phyloP scores from a whole-genome alignment of 345 rosid species.

The Capsella bursapastoris region DNA sequence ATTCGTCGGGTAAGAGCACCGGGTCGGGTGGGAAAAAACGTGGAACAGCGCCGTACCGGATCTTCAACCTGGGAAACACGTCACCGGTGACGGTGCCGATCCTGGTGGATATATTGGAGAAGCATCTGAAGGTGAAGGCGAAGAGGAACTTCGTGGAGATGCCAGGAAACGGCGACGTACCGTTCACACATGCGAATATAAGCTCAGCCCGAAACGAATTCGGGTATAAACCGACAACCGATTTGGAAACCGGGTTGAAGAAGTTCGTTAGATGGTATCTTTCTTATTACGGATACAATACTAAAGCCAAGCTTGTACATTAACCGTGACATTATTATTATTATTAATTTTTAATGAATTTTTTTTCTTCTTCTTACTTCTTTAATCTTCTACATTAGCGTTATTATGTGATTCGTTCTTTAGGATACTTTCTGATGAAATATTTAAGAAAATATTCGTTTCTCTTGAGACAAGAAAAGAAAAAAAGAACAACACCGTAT shows the following conservation, averaged over 20 bases:
- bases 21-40: slow-evolving; percentile 83
- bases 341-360: slow-evolving; percentile 17
- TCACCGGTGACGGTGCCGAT: slow-evolving; percentile 82
- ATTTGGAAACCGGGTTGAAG: slow-evolving; percentile 83
- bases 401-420: slow-evolving; percentile 25
- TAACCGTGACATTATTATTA: slow-evolving; percentile 26
- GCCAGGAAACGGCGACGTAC: slow-evolving; percentile 97
- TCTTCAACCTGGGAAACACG: slow-evolving; percentile 77
- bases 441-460: slow-evolving; percentile 17
- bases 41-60: slow-evolving; percentile 68
- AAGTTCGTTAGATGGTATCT: slow-evolving; percentile 83
- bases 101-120: slow-evolving; percentile 70
- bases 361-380: not conserved
- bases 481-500: not conserved
- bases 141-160: slow-evolving; percentile 62
- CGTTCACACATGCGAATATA: slow-evolving; percentile 82
- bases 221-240: slow-evolving; percentile 85
- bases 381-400: not conserved
- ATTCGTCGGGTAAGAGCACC: slow-evolving; percentile 72
- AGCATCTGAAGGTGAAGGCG: slow-evolving; percentile 68
- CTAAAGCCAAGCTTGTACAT: slow-evolving; percentile 54
- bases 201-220: slow-evolving; percentile 62
- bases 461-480: slow-evolving; percentile 11
- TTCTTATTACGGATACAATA: slow-evolving; percentile 76
- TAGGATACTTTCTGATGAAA: not conserved